These are phyloP conservation scores for Aspergillus bertholletiae DNA, from an alignment of 495 filamentous ascomycete species.

Conservation along the genomic window DNA sequence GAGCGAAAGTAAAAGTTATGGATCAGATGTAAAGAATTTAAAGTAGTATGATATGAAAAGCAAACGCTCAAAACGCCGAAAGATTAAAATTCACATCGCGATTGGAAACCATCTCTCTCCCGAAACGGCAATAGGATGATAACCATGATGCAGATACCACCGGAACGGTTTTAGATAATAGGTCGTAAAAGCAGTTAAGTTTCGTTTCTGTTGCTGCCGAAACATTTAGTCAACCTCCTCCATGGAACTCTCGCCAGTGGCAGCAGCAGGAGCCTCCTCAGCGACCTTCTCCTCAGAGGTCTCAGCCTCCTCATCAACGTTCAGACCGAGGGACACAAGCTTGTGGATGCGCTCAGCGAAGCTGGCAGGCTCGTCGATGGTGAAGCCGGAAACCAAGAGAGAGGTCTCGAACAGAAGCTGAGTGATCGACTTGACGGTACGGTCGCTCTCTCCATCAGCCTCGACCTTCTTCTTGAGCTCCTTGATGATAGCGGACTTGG, in stretches of 20 bases:
- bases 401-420: conserved; percentile 98
- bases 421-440: conserved; percentile 96
- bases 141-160: conserved; percentile 3
- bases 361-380: conserved; percentile 95
- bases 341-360: conserved; percentile 99
- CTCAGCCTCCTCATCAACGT: conserved; percentile 90
- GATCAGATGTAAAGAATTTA: conserved; percentile 5
- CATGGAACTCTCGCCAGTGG: conserved; percentile 64
- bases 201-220: conserved; percentile 11
- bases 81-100: conserved; percentile 17
- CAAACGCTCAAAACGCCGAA: conserved; percentile 35
- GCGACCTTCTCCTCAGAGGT: conserved; percentile 59
- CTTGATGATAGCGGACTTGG: conserved; percentile 94
- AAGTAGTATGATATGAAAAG: conserved; percentile 1
- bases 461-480: conserved; percentile 99
- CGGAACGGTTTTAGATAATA: conserved; percentile 3
- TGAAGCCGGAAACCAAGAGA: conserved; percentile 96
- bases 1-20: conserved; percentile 1
- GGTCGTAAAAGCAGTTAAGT: conserved; percentile 12
- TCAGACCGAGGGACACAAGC: conserved; percentile 92
- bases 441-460: conserved; percentile 93
- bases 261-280: conserved; percentile 59
- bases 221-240: conserved; percentile 68
- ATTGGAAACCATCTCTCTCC: conserved; percentile 13
- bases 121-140: conserved; percentile 7